Base-by-base conservation (phyloP, 441 rosid genomes). In the Adansonia madagascariensis region DNA sequence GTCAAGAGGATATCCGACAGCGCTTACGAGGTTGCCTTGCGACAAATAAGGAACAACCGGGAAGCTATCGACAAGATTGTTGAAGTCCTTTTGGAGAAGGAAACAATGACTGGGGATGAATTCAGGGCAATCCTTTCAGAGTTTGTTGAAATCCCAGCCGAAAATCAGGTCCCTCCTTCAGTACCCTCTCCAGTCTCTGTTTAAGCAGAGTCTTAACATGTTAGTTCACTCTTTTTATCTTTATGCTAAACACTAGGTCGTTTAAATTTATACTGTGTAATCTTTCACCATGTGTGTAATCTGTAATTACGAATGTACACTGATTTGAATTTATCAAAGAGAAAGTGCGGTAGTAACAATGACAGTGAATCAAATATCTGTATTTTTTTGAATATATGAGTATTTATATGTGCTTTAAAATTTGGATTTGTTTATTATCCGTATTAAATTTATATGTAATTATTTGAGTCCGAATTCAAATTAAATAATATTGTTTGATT, bases 61-160 rank as follows among this genome's bases (percentile, higher is more conserved):
- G 99, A 95, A 85, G 98, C 98, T 14, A 90, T 95, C 20, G 98
- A 95, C 88, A 95, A 95, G 88, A 90, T 95, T 14, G 98, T 93
- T n/a, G 99, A 95, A 83, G 91, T 95, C 66, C 90, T 95, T 20
- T 86, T 93, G 0, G 97, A 95, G 89, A 95, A 91, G 78, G 99
- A 93, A 80, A 93, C 97, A 0, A 90, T 95, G 88, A 64, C 85
- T 0, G 98, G 98, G 3, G 97, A 94, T 31, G 98, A 95, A 86
- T 95, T 93, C 88, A 82, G 98, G 44, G 97, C 97, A 61, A 90
- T 95, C 76, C 88, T 95, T n/a, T 89, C 98, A 0, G 97, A 93
- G 68, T 95, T 93, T 77, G 90, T 87, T 0, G 98, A 95, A 76
- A 93, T 95, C 62, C 98, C 98, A 12, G 86, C 72, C 0, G 98